phyloP scores from a whole-genome alignment of 2,329 filamentous ascomycete species.

The Fusarium oligoseptatum region DNA sequence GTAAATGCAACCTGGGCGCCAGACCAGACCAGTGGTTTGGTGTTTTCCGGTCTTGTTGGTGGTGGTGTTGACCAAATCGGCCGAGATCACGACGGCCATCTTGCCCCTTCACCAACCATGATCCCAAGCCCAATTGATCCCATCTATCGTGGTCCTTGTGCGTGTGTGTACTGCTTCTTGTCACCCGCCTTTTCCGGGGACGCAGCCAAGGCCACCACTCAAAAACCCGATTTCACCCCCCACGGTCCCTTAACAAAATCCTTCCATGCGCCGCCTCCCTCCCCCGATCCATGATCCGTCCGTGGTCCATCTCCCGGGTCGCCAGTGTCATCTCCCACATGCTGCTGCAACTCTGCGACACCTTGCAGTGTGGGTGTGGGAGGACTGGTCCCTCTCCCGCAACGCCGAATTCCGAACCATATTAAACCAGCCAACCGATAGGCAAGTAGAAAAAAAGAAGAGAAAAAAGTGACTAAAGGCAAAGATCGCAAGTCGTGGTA shows the following conservation, averaged over 20 bases:
- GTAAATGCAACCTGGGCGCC: constrained; percentile 29
- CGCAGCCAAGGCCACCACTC: constrained; percentile 11
- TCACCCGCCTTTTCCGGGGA: constrained; percentile 4
- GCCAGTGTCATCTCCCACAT: constrained; percentile 31
- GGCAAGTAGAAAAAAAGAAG: constrained; percentile 1
- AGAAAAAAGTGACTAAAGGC: constrained; percentile 37
- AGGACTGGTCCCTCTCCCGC: constrained; percentile 22
- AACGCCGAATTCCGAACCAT: constrained; percentile 47
- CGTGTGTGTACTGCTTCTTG: background rate
- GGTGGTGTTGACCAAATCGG: constrained; percentile 12
- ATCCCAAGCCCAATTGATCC: constrained; percentile 13
- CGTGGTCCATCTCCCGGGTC: constrained; percentile 35
- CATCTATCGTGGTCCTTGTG: constrained; percentile 21
- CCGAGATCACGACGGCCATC: constrained; percentile 13
- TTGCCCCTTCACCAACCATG: constrained; percentile 14
- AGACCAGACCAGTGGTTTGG: constrained; percentile 1
- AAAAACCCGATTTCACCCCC: constrained; percentile 30
- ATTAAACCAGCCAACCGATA: constrained; percentile 43
- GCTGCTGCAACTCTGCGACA: constrained; percentile 19
- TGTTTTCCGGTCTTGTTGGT: background rate
- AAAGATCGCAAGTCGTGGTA: constrained; percentile 42
- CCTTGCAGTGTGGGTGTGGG: constrained; percentile 16
- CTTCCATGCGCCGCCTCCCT: constrained; percentile 31
- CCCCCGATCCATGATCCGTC: constrained; percentile 28
- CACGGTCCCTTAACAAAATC: constrained; percentile 25